Evolutionary conservation across 176 grass and related monocot species (phyloP).

Genomic region (Pontederia crassipes): DNA sequence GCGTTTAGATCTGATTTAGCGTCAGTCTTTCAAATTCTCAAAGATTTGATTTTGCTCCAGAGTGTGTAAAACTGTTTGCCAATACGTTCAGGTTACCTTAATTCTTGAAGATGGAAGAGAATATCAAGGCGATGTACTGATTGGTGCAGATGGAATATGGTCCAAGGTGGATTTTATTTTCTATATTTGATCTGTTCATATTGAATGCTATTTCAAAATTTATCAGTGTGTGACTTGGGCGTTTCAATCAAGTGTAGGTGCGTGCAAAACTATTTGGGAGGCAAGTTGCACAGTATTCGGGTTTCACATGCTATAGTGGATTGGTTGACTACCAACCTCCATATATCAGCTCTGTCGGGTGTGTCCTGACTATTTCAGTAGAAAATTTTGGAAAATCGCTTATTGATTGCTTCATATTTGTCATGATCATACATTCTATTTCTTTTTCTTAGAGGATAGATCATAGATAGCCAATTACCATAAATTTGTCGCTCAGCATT

Average conservation of each 20-base stretch:
- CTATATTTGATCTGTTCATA: background rate
- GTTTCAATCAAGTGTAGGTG: background rate
- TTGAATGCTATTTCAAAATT: background rate
- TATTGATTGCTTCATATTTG: too few relatives aligned
- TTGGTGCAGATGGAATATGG: slow-evolving; percentile 3
- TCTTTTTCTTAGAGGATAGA: too few relatives aligned
- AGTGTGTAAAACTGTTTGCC: too few relatives aligned
- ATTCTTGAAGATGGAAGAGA: background rate
- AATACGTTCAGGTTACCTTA: background rate
- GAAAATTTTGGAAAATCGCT: too few relatives aligned
- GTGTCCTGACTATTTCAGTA: background rate
- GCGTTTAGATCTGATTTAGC: background rate
- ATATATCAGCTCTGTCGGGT: background rate
- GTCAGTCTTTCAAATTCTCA: background rate
- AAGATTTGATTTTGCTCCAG: too few relatives aligned
- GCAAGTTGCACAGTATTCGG: background rate
- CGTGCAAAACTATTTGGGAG: slow-evolving; percentile 4
- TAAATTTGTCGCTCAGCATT: too few relatives aligned
- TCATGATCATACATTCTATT: too few relatives aligned
- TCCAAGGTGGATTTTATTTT: background rate
- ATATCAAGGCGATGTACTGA: background rate
- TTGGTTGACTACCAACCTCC: background rate
- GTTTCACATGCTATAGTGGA: background rate
- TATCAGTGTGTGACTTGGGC: too few relatives aligned
- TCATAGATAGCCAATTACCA: too few relatives aligned